These are phyloP conservation scores for Orbilia quercus DNA, from an alignment of 2,329 filamentous ascomycete species.

Conservation along the genomic window DNA sequence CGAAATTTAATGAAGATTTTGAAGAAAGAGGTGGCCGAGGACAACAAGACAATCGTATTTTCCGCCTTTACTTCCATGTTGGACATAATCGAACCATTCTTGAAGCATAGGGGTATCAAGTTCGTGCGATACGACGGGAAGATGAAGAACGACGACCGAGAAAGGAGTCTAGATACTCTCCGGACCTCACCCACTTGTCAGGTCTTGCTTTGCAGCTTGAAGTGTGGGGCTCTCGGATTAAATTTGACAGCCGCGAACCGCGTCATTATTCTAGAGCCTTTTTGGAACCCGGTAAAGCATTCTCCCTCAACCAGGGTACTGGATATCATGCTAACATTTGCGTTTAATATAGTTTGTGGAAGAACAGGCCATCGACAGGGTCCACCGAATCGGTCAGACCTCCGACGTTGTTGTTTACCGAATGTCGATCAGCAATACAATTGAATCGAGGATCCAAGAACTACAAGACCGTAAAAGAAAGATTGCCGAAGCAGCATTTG, in stretches of 20 bases:
- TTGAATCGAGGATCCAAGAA: slow-evolving; percentile 94
- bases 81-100: slow-evolving; percentile 91
- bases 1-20: slow-evolving; percentile 84
- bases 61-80: slow-evolving; percentile 99
- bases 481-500: slow-evolving; percentile 90
- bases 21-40: slow-evolving; percentile 76
- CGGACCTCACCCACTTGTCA: slow-evolving; percentile 71
- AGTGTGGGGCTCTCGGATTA: slow-evolving; percentile 90
- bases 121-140: slow-evolving; percentile 93
- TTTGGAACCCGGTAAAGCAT: slow-evolving; percentile 87
- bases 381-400: slow-evolving; percentile 97
- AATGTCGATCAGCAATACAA: slow-evolving; percentile 83
- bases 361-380: slow-evolving; percentile 97
- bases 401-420: slow-evolving; percentile 95
- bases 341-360: slow-evolving; percentile 79
- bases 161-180: slow-evolving; percentile 82
- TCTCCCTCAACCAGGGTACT: slow-evolving; percentile 44
- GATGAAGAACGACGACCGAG: slow-evolving; percentile 93
- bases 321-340: slow-evolving; percentile 52
- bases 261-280: slow-evolving; percentile 94
- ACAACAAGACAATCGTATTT: slow-evolving; percentile 97
- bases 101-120: slow-evolving; percentile 77
- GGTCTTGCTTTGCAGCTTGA: slow-evolving; percentile 89
- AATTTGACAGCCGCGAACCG: slow-evolving; percentile 94
- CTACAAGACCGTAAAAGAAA: slow-evolving; percentile 93